A percentile compares a stretch with the other conserved stretches of the same genome.
These are phyloP conservation scores for Cadophora sp. DNA, from an alignment of 2,329 filamentous ascomycete species.

Conservation along the genomic window DNA sequence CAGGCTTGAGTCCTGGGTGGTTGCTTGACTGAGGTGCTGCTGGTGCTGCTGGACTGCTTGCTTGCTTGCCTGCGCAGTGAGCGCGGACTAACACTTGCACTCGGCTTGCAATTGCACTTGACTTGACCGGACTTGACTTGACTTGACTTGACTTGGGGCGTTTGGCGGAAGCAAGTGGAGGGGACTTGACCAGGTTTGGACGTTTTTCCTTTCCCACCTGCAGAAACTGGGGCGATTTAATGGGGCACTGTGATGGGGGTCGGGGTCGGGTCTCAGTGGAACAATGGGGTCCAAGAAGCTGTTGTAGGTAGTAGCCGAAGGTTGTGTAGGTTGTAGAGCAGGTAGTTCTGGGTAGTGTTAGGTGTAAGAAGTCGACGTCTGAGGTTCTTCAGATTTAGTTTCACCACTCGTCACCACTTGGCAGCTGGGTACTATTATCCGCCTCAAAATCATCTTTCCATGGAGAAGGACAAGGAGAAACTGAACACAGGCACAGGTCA, in stretches of 20 bases:
- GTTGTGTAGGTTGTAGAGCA: too few relatives aligned
- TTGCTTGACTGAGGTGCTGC: not conserved
- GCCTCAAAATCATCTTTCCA: not conserved
- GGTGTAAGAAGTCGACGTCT: not conserved
- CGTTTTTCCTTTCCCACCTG: slow-evolving; percentile 1
- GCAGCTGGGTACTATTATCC: not conserved
- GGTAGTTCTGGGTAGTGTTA: not conserved
- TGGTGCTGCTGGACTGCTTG: not conserved
- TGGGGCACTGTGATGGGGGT: not conserved
- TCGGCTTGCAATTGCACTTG: too few relatives aligned
- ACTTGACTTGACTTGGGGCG: not conserved
- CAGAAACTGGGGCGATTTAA: slow-evolving; percentile 1
- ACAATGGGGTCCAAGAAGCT: slow-evolving; percentile 9
- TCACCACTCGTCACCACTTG: not conserved
- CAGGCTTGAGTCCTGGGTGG: slow-evolving; percentile 5
- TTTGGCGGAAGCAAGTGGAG: not conserved
- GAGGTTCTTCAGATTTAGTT: not conserved
- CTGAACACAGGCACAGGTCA: not conserved
- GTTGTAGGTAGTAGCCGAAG: not conserved
- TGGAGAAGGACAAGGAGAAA: not conserved
- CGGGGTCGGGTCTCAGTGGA: not conserved
- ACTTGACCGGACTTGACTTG: not conserved
- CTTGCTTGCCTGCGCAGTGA: slow-evolving; percentile 12
- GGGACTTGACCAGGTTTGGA: slow-evolving; percentile 25
- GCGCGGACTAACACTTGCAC: not conserved